Conservation (phyloP, 2,329 filamentous ascomycete genomes). For the Pseudogymnoascus sp. region DNA sequence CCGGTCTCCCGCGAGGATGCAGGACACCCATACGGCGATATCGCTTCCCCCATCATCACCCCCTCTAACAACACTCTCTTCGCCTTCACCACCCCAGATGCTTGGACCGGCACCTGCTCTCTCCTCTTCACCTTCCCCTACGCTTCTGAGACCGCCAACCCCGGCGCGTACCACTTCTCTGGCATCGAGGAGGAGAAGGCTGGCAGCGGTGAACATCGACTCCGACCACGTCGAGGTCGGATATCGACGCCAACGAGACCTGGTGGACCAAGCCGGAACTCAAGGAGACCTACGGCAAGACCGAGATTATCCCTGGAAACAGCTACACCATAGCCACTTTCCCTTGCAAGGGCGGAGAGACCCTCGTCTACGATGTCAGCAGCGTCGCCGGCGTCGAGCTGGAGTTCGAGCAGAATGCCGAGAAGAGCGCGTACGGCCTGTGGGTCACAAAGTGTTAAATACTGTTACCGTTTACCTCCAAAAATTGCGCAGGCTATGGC, state of each 20-base stretch:
- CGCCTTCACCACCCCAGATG: constrained; percentile 25
- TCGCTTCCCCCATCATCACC: constrained; percentile 22
- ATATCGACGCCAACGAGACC: constrained; percentile 20
- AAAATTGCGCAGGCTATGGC: neutral
- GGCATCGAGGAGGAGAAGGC: constrained; percentile 24
- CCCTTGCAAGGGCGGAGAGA: constrained; percentile 19
- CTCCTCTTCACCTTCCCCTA: constrained; percentile 28
- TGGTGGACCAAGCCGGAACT: constrained; percentile 18
- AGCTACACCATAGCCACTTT: constrained; percentile 26
- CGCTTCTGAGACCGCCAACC: constrained; percentile 18
- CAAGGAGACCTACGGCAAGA: constrained; percentile 22
- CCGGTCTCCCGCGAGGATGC: constrained; percentile 22
- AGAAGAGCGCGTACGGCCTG: constrained; percentile 22
- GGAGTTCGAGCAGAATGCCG: constrained; percentile 24
- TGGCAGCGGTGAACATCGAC: constrained; percentile 23
- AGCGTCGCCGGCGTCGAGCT: constrained; percentile 23
- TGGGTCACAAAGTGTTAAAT: constrained; percentile 14
- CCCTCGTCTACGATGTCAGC: constrained; percentile 16
- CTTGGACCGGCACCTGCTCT: constrained; percentile 23
- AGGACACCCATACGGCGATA: constrained; percentile 19
- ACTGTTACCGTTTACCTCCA: neutral
- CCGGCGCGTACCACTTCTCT: constrained; percentile 21
- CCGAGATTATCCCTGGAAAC: constrained; percentile 25
- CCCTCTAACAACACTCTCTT: constrained; percentile 24
- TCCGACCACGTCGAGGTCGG: constrained; percentile 20